Base-by-base conservation (phyloP, 164 flowering plant species). In the Dillenia turbinata region DNA sequence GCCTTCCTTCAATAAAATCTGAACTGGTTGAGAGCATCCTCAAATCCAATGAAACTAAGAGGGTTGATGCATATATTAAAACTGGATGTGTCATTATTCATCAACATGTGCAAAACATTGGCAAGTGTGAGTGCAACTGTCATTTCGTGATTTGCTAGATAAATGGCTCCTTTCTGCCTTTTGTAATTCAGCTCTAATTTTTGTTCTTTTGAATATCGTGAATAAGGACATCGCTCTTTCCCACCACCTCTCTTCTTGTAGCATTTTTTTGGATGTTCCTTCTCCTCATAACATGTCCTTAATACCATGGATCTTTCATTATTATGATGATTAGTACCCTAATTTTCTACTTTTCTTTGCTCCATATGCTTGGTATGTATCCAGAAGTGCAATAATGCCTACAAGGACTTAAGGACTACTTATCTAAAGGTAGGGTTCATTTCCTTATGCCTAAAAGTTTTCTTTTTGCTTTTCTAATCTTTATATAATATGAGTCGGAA, bases 1-100 rank as follows among this genome's bases (percentile, higher is more conserved):
- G 58, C 81, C 81, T 72, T n/a, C n/a, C n/a, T n/a, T 78, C 86
- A 10, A 65, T 83, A 51, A 70, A 63, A 50, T 83, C 92, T 50
- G 60, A 72, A 67, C 55, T 86, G 65, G 75, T 77, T 48, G 73
- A 68, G 51, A 68, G 60, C 48, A 78, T 85, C 54, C 60, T 83
- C n/a, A 66, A 78, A 67, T 73, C 79, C 17, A 82, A 83, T 73
- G 75, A 74, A 44, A 78, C 86, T 17, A 57, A 71, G 69, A 71
- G 86, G 69, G n/a, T 85, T 44, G 69, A 67, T 54, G 76, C 84
- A 47, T 86, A 86, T 71, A 50, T 83, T 49, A 74, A 70, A 69
- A 72, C 79, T 59, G 84, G 87, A 57, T 83, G 89, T 59, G 55
- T 67, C 14, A 83, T 70, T 60, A 44, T 48, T 33, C 71, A 74